Conservation (phyloP, 2,329 filamentous ascomycete genomes). For the Penicillium sp. region DNA sequence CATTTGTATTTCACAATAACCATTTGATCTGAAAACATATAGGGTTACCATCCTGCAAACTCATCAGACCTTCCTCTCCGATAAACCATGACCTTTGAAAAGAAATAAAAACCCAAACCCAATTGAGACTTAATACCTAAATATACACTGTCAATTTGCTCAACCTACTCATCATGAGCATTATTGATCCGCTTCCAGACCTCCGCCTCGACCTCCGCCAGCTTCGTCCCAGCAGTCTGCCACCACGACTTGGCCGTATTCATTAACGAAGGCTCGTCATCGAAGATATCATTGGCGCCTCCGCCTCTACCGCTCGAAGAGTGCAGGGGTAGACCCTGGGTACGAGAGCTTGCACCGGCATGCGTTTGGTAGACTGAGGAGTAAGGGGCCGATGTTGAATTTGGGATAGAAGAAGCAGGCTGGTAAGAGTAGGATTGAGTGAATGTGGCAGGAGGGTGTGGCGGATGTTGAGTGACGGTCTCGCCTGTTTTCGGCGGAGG, state of each 20-base stretch:
- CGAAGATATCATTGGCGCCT: slow-evolving; percentile 17
- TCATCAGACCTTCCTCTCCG: background rate
- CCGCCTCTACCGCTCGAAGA: slow-evolving; percentile 11
- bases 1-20: background rate
- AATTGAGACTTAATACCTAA: background rate
- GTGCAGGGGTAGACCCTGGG: slow-evolving; percentile 18
- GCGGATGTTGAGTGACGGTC: background rate
- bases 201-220: slow-evolving; percentile 47
- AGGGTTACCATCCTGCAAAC: background rate
- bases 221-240: slow-evolving; percentile 38
- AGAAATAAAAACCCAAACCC: background rate
- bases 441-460: slow-evolving; percentile 30
- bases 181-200: slow-evolving; percentile 49
- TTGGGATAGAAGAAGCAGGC: slow-evolving; percentile 13
- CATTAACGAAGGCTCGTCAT: slow-evolving; percentile 36
- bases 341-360: slow-evolving; percentile 1
- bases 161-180: slow-evolving; percentile 27
- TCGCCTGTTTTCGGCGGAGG: slow-evolving; percentile 22
- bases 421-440: slow-evolving; percentile 17
- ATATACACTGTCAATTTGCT: background rate
- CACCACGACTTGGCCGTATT: slow-evolving; percentile 45
- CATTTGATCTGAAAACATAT: background rate
- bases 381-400: slow-evolving; percentile 28
- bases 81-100: too few relatives aligned
- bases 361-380: slow-evolving; percentile 26